Base-by-base conservation (phyloP, 1,284 basidiomycete genomes). In the Rhodotorula mucilaginosa region DNA sequence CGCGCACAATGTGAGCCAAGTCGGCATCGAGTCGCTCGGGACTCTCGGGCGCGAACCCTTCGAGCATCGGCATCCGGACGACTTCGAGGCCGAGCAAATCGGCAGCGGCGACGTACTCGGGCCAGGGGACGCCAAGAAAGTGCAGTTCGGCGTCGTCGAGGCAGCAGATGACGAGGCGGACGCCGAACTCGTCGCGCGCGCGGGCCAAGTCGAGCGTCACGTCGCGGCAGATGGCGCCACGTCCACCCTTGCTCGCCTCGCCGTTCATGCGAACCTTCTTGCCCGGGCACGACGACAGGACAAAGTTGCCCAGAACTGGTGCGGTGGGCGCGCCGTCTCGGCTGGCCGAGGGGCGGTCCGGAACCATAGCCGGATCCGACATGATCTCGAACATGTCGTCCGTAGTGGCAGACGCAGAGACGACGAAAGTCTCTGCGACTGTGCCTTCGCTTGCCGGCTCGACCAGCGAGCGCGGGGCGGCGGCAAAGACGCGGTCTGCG, bases 221-320 rank as follows among this genome's bases (percentile, higher is more conserved):
- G 79, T 96, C 91, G 69, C 96, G 85, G 79, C 90, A 93, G 46
- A 99, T 91, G 0, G 90, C 88, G 47, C 93, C 79, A 88, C 90
- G 26, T 89, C 86, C 23, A 90, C 90, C 2, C 15, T 39, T 39
- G 13, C 56, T 10, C 2, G 62, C 63, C 21, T 60, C 67, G 39
- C 68, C 71, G 39, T 71, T 68, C 68, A 99, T 84, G 54, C 96
- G 88, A 16, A 99, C 90, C 84, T 97, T 94, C 82, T 98, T 99
- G 13, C 96, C 96, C 0, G 96, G 96, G 82, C 95, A 98, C 10
- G 92, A 95, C 4, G 91, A 93, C 46, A 99, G 82, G 60, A 91
- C 86, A 49, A 99, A 81, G 80, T 98, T 98, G n/a, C 96, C 96
- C 2, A 97, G 54, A 10, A 19, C 8, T 8, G 23, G n/a, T 2